Evolutionary conservation across 345 rosid species (phyloP).

Genomic region (Euphorbia tirucalli): DNA sequence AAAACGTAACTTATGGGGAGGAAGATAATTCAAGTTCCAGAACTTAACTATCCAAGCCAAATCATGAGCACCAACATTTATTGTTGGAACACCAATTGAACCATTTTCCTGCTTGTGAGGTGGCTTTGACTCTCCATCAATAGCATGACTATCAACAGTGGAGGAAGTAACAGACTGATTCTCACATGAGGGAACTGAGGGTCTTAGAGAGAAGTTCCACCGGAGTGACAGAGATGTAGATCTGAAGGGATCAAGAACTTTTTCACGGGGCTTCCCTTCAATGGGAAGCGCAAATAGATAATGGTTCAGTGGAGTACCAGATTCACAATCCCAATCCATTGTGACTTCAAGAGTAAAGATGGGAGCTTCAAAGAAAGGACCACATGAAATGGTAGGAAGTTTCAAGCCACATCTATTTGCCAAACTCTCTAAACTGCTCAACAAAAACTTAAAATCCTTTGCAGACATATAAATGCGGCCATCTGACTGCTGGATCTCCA

Average conservation of each 20-base stretch:
- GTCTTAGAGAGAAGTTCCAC: slow-evolving; percentile 86
- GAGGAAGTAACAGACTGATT: slow-evolving; percentile 43
- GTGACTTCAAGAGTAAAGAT: slow-evolving; percentile 73
- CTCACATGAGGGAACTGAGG: slow-evolving; percentile 34
- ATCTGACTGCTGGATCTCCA: slow-evolving; percentile 95
- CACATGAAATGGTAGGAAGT: slow-evolving; percentile 50
- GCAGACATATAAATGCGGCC: slow-evolving; percentile 75
- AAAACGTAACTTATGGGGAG: slow-evolving; percentile 88
- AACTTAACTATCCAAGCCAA: slow-evolving; percentile 84
- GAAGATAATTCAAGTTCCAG: slow-evolving; percentile 78
- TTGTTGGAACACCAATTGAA: slow-evolving; percentile 45
- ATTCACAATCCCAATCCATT: slow-evolving; percentile 93
- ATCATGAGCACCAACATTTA: slow-evolving; percentile 94
- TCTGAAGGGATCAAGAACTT: slow-evolving; percentile 87
- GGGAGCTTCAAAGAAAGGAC: slow-evolving; percentile 73
- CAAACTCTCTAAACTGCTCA: slow-evolving; percentile 91
- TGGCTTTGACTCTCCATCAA: slow-evolving; percentile 34
- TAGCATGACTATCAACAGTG: slow-evolving; percentile 31
- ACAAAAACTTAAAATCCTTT: slow-evolving; percentile 66
- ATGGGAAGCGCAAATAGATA: slow-evolving; percentile 81
- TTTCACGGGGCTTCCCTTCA: slow-evolving; percentile 80
- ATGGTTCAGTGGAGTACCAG: slow-evolving; percentile 88
- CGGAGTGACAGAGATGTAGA: slow-evolving; percentile 91
- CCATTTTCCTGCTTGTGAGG: slow-evolving; percentile 43
- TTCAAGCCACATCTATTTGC: slow-evolving; percentile 56